These are phyloP conservation scores for Waitea zeae DNA, from an alignment of 1,284 basidiomycete genomes.

Conservation along the genomic window DNA sequence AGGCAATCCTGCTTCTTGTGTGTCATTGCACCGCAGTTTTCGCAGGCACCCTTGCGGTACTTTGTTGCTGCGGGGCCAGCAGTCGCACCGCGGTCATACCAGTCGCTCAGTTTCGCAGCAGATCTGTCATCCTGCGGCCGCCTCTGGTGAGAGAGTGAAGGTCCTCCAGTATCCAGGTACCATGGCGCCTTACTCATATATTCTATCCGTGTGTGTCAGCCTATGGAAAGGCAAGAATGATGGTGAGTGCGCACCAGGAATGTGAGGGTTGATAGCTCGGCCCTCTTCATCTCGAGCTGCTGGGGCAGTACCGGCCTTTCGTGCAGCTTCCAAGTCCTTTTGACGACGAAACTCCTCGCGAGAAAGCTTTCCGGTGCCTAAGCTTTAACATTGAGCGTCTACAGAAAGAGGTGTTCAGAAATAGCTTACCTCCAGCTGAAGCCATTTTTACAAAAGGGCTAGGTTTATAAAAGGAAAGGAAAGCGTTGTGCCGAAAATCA, in stretches of 20 bases:
- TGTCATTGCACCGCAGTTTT: slow-evolving; percentile 95
- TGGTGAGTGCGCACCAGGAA: slow-evolving; percentile 55
- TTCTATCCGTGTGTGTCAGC: slow-evolving; percentile 25
- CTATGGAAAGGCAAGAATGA: slow-evolving; percentile 4
- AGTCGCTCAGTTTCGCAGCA: slow-evolving; percentile 63
- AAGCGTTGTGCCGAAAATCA: too few relatives aligned
- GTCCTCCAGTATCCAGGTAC: slow-evolving; percentile 89
- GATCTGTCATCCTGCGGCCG: slow-evolving; percentile 52
- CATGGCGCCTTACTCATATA: slow-evolving; percentile 95
- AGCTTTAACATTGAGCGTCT: not conserved
- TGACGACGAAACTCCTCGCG: slow-evolving; percentile 86
- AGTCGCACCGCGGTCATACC: slow-evolving; percentile 85
- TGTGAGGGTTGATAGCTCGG: slow-evolving; percentile 93
- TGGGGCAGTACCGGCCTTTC: slow-evolving; percentile 94
- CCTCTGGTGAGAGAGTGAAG: slow-evolving; percentile 88
- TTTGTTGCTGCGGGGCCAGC: slow-evolving; percentile 87
- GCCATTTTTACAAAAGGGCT: not conserved
- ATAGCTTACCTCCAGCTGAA: not conserved
- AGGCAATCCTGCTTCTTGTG: slow-evolving; percentile 89
- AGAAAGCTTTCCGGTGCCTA: slow-evolving; percentile 58
- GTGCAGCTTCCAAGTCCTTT: slow-evolving; percentile 90
- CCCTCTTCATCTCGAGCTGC: slow-evolving; percentile 92
- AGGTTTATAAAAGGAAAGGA: too few relatives aligned
- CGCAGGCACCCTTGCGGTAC: slow-evolving; percentile 94
- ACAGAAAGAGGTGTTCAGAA: not conserved